phyloP scores from a whole-genome alignment of 805 yeast species.

The Wickerhamiella sorbophila region DNA sequence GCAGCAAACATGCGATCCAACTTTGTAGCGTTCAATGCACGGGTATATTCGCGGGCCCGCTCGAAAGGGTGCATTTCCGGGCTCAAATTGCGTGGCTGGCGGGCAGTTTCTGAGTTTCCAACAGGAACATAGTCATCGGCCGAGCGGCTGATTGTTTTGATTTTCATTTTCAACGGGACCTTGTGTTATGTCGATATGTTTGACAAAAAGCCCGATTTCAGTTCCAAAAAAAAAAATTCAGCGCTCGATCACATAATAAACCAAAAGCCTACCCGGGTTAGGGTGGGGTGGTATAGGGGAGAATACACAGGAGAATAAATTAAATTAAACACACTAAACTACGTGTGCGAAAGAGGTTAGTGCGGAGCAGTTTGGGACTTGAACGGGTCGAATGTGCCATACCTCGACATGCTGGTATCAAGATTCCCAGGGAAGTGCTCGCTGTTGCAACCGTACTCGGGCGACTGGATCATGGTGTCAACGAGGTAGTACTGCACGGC shows the following conservation, averaged over 20 bases:
- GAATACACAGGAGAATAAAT: background rate
- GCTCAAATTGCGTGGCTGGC: conserved; percentile 75
- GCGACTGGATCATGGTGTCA: conserved; percentile 45
- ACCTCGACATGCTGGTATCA: conserved; percentile 4
- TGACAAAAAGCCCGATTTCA: no score
- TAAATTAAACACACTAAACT: background rate
- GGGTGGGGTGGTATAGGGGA: background rate
- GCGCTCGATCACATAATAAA: no score
- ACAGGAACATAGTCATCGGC: conserved; percentile 89
- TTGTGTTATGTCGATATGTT: no score
- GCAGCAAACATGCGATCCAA: conserved; percentile 94
- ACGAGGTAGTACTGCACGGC: conserved; percentile 40
- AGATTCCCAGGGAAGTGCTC: conserved; percentile 3
- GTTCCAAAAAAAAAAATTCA: no score
- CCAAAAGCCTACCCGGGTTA: background rate
- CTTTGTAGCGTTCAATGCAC: conserved; percentile 89
- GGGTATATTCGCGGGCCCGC: conserved; percentile 89
- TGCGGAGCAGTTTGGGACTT: conserved; percentile 2
- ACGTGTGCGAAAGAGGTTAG: background rate
- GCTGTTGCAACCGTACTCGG: conserved; percentile 21
- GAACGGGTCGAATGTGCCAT: conserved; percentile 10
- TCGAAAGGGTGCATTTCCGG: conserved; percentile 96
- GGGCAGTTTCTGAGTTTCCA: conserved; percentile 73
- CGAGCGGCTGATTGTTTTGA: conserved; percentile 78
- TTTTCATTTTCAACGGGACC: conserved; percentile 36